These are phyloP conservation scores for Angophora floribunda DNA, from an alignment of 345 rosid species.

Conservation along the genomic window DNA sequence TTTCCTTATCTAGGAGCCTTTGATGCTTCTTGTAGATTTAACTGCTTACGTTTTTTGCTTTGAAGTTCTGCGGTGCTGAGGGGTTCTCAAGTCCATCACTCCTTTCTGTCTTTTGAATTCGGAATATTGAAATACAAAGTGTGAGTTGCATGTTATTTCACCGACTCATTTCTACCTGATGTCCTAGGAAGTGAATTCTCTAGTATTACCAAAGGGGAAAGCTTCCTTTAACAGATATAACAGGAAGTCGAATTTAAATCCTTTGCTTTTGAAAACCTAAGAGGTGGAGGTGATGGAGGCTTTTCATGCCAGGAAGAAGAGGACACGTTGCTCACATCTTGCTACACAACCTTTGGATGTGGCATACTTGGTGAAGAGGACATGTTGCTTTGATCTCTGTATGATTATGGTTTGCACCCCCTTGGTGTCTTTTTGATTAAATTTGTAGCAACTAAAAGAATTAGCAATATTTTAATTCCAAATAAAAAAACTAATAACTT, in stretches of 20 bases:
- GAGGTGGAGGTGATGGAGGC: neutral
- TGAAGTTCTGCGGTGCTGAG: neutral
- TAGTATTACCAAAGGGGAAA: neutral
- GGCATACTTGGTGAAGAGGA: neutral
- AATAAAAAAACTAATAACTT: neutral
- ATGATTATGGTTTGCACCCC: neutral
- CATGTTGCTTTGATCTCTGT: neutral
- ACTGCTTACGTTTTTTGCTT: neutral
- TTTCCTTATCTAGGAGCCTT: too few relatives aligned
- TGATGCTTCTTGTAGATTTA: too few relatives aligned
- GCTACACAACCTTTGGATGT: neutral
- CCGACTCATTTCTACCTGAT: neutral
- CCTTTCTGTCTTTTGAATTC: too few relatives aligned
- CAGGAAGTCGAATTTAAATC: neutral
- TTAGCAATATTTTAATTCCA: neutral
- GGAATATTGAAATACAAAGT: neutral
- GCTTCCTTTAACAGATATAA: neutral
- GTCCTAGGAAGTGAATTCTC: neutral
- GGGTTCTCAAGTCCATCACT: too few relatives aligned
- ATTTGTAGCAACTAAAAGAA: neutral
- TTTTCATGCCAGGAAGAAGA: neutral
- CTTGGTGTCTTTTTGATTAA: neutral
- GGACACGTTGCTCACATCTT: neutral
- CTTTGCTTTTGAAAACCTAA: neutral
- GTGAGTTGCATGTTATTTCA: neutral